A percentile compares a stretch with the other conserved stretches of the same genome.
Evolutionary conservation across 306 rosid species (phyloP).

Genomic region (Crotalaria pallida): DNA sequence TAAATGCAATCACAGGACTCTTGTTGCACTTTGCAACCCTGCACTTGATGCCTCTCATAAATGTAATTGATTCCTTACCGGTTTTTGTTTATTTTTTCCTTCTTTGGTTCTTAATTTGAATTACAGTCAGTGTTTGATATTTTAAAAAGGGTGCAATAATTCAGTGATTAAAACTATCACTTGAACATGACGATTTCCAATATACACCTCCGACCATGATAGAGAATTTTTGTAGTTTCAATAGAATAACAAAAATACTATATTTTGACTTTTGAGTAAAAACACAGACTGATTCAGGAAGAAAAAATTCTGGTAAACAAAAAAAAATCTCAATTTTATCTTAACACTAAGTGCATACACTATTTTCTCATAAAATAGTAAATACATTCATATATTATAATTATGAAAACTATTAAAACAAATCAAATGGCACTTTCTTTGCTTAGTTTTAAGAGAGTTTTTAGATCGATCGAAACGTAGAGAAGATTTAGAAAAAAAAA

Average conservation of each 20-base stretch:
- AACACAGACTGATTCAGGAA: no score
- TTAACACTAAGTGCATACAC: no score
- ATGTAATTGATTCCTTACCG: slow-evolving; percentile 48
- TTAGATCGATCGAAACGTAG: no score
- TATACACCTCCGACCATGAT: neutral
- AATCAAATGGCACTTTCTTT: no score
- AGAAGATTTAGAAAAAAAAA: no score
- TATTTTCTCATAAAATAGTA: no score
- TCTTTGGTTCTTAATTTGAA: slow-evolving; percentile 31
- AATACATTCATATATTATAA: no score
- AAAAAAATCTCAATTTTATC: no score
- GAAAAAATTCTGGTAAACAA: no score
- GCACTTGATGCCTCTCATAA: slow-evolving; percentile 37
- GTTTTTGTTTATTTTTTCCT: slow-evolving; percentile 16
- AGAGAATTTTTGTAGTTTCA: neutral
- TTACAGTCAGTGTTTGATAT: neutral
- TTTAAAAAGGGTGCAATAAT: neutral
- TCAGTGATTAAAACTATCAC: neutral
- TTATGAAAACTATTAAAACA: no score
- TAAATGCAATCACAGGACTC: slow-evolving; percentile 72
- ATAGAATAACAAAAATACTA: neutral
- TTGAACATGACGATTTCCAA: neutral
- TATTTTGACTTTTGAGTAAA: no score
- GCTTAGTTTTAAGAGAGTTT: no score
- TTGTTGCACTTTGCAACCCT: slow-evolving; percentile 33